phyloP scores from a whole-genome alignment of 352 stramenopile genomes.

The Phytophthora hibernalis region DNA sequence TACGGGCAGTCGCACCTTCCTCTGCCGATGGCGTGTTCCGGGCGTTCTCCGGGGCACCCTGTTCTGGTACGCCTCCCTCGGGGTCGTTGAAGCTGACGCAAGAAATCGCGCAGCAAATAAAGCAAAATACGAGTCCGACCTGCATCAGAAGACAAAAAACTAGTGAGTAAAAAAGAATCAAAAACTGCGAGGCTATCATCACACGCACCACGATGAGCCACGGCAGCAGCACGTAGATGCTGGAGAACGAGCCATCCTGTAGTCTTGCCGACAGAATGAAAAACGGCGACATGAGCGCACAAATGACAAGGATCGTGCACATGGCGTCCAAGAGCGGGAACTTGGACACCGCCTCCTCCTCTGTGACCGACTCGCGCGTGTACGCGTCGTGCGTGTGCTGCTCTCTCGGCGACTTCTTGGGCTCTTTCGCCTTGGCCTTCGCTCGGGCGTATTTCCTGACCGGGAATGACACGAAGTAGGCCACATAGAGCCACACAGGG shows the following conservation, averaged over 20 bases:
- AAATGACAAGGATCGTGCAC: conserved; percentile 63
- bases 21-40: conserved; percentile 52
- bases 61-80: conserved; percentile 41
- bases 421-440: conserved; percentile 50
- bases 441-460: conserved; percentile 61
- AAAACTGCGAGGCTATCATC: background rate
- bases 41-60: conserved; percentile 41
- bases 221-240: conserved; percentile 82
- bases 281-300: conserved; percentile 72
- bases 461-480: conserved; percentile 63
- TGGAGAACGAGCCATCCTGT: conserved; percentile 75
- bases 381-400: conserved; percentile 71
- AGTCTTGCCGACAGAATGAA: conserved; percentile 83
- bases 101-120: conserved; percentile 82
- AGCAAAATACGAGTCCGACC: conserved; percentile 76
- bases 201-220: conserved; percentile 83
- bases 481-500: conserved; percentile 79
- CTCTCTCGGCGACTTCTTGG: conserved; percentile 41
- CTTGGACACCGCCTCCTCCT: conserved; percentile 62
- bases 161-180: background rate
- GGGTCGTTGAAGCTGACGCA: conserved; percentile 63
- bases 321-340: conserved; percentile 62
- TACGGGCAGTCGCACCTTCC: conserved; percentile 71
- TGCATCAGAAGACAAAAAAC: conserved; percentile 24
- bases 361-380: conserved; percentile 74